Evolutionary conservation across 148 eudicot species (phyloP).

Genomic region (Polygonum aviculare): DNA sequence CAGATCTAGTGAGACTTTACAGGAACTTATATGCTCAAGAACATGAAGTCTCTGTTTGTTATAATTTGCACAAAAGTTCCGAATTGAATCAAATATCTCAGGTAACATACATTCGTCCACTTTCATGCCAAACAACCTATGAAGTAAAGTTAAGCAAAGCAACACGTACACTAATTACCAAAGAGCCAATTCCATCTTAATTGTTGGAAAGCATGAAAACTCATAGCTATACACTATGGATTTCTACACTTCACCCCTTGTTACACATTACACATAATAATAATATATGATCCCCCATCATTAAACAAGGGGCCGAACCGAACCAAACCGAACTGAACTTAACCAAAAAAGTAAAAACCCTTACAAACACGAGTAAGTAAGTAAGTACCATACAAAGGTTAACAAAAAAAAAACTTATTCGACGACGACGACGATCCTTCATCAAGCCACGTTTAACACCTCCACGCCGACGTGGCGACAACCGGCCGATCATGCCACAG

Average conservation of each 20-base stretch:
- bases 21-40: no score
- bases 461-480: conserved; percentile 87
- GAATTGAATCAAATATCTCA: no score
- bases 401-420: background rate
- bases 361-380: background rate
- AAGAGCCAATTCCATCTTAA: background rate
- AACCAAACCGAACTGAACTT: background rate
- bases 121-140: background rate
- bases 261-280: background rate
- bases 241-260: conserved; percentile 10
- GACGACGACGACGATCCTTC: no score
- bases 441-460: conserved; percentile 26
- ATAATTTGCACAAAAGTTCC: no score
- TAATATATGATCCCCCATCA: background rate
- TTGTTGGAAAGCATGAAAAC: conserved; percentile 10
- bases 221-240: conserved; percentile 11
- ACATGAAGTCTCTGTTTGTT: no score
- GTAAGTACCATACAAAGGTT: background rate
- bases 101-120: background rate
- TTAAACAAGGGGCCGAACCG: background rate
- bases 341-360: background rate
- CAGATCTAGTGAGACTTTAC: no score
- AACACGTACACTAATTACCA: background rate
- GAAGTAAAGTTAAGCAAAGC: no score
- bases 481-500: conserved; percentile 79